Evolutionary conservation across 2,329 filamentous ascomycete genomes (phyloP).

Genomic region (Talaromyces sp.): DNA sequence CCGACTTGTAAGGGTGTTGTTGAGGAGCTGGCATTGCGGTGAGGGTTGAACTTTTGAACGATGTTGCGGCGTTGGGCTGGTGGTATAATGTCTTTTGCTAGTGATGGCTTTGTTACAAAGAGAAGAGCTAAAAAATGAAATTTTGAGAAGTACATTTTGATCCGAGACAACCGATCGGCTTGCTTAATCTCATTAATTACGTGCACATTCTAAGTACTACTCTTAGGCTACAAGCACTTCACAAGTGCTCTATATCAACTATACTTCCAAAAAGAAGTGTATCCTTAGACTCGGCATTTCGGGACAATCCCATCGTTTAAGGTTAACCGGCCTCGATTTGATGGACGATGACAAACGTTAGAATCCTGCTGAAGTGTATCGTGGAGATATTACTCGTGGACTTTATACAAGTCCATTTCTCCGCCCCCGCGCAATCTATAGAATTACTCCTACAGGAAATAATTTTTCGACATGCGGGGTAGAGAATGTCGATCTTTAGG

Average conservation of each 20-base stretch:
- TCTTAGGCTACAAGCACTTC: background rate
- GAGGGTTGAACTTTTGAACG: constrained; percentile 43
- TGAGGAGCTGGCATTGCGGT: constrained; percentile 31
- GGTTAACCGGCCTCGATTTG: background rate
- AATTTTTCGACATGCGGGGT: background rate
- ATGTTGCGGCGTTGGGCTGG: constrained; percentile 2
- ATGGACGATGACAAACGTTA: background rate
- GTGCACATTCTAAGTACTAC: background rate
- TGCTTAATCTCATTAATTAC: background rate
- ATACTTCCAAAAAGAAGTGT: background rate
- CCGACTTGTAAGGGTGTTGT: constrained; percentile 53
- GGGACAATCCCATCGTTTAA: background rate
- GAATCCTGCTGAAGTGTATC: background rate
- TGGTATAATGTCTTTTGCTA: background rate
- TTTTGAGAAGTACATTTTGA: background rate
- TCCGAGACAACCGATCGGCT: background rate
- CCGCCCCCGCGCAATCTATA: background rate
- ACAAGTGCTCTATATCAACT: background rate
- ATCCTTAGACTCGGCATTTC: background rate
- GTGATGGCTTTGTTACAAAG: background rate
- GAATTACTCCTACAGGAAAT: background rate
- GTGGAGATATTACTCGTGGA: background rate
- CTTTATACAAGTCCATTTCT: background rate
- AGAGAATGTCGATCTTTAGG: background rate
- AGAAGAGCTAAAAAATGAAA: background rate